phyloP scores from a whole-genome alignment of 2,329 filamentous ascomycete genomes.

The Fusarium sterilihyphosum region DNA sequence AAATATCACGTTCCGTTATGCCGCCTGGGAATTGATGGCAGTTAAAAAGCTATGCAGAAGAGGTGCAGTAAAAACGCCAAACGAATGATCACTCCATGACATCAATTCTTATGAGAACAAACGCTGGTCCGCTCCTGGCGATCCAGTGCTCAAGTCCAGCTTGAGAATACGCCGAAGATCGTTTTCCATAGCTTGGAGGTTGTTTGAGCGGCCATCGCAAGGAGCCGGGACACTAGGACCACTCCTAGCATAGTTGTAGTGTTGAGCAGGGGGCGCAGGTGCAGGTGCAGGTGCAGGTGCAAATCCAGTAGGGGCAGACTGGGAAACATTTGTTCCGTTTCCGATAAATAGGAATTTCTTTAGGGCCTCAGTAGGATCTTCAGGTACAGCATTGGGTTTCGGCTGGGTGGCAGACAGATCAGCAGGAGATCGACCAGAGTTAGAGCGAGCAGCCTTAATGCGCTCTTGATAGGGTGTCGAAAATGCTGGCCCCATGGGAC shows the following conservation, averaged over 20 bases:
- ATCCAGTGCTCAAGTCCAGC: slow-evolving; percentile 46
- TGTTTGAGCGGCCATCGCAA: slow-evolving; percentile 22
- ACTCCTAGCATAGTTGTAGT: slow-evolving; percentile 13
- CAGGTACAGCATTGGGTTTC: slow-evolving; percentile 24
- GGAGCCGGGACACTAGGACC: slow-evolving; percentile 5
- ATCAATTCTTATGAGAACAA: slow-evolving; percentile 40
- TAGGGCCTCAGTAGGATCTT: slow-evolving; percentile 59
- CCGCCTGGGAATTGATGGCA: slow-evolving; percentile 33
- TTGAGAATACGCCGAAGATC: slow-evolving; percentile 65
- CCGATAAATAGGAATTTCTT: slow-evolving; percentile 66
- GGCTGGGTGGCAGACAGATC: slow-evolving; percentile 19
- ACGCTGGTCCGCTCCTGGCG: slow-evolving; percentile 35
- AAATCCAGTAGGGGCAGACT: slow-evolving; percentile 28
- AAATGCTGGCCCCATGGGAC: slow-evolving; percentile 71
- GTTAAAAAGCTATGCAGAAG: slow-evolving; percentile 40
- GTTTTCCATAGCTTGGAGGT: slow-evolving; percentile 63
- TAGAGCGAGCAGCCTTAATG: slow-evolving; percentile 63
- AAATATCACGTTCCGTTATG: slow-evolving; percentile 34
- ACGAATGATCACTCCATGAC: slow-evolving; percentile 25
- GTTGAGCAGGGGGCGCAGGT: slow-evolving; percentile 25
- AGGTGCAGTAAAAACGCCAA: slow-evolving; percentile 29
- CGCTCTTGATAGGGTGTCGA: slow-evolving; percentile 73
- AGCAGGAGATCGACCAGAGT: slow-evolving; percentile 37
- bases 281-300: slow-evolving; percentile 30
- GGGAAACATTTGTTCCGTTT: slow-evolving; percentile 37